A percentile compares a stretch with the other conserved stretches of the same genome.
phyloP scores from a whole-genome alignment of 2,329 filamentous ascomycete species.

The Nemania bipapillata region DNA sequence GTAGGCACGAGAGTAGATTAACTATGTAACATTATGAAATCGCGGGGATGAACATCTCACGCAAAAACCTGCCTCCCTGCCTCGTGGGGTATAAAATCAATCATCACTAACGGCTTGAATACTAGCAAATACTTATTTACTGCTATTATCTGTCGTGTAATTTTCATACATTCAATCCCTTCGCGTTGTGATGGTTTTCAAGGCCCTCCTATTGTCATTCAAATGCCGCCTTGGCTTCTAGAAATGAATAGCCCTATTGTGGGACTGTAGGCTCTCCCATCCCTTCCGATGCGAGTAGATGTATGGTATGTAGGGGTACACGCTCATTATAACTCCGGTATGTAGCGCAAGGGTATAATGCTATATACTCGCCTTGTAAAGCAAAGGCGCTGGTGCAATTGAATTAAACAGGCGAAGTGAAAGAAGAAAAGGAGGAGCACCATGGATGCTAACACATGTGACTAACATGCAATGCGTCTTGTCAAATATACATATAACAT shows the following conservation, averaged over 20 bases:
- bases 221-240: not conserved
- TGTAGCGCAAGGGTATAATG: constrained; percentile 27
- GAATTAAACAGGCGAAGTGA: constrained; percentile 14
- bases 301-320: not conserved
- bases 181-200: not conserved
- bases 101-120: not conserved
- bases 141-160: not conserved
- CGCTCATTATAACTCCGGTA: constrained; percentile 17
- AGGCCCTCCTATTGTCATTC: not conserved
- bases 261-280: constrained; percentile 4
- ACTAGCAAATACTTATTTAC: not conserved
- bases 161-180: not conserved
- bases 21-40: constrained; percentile 5
- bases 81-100: constrained; percentile 15
- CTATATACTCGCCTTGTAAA: constrained; percentile 11
- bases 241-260: not conserved
- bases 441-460: constrained; percentile 18
- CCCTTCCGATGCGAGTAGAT: not conserved
- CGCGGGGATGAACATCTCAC: not conserved
- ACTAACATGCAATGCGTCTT: constrained; percentile 6
- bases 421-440: constrained; percentile 9
- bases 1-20: constrained; percentile 1
- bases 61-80: constrained; percentile 15
- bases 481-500: constrained; percentile 26
- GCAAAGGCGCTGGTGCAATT: constrained; percentile 7